Conservation (phyloP, 495 filamentous ascomycete genomes). For the Podospora tetraspora region DNA sequence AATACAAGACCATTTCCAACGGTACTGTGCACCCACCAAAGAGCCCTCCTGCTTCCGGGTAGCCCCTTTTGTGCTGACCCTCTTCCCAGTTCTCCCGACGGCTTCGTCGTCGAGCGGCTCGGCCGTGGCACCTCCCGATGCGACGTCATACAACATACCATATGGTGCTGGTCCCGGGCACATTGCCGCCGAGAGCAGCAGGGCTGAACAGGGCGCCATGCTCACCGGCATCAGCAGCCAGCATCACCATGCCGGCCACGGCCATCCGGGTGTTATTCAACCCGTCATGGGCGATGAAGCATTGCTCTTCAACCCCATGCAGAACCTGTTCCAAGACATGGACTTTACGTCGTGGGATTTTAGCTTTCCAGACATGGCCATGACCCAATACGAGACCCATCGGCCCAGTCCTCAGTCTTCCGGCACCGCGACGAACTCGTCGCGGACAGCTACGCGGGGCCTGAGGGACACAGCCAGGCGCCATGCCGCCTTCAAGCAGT, state of each 20-base stretch:
- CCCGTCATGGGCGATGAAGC: constrained; percentile 13
- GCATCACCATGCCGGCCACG: not conserved
- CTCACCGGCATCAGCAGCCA: constrained; percentile 4
- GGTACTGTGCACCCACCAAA: not conserved
- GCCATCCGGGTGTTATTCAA: constrained; percentile 1
- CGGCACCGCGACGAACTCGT: constrained; percentile 2
- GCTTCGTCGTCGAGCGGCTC: not conserved
- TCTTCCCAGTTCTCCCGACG: not conserved
- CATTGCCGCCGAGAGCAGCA: not conserved
- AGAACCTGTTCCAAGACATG: constrained; percentile 18
- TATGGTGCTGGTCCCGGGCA: not conserved
- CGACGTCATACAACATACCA: constrained; percentile 4
- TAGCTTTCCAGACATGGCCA: constrained; percentile 14
- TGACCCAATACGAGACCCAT: constrained; percentile 17
- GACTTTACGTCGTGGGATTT: constrained; percentile 24
- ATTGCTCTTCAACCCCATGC: constrained; percentile 12
- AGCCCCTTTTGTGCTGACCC: not conserved
- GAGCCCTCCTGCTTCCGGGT: not conserved
- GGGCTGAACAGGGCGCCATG: not conserved
- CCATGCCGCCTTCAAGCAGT: constrained; percentile 23
- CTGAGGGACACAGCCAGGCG: constrained; percentile 12
- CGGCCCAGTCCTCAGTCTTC: constrained; percentile 5
- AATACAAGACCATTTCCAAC: constrained; percentile 13
- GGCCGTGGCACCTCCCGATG: not conserved
- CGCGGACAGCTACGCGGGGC: constrained; percentile 3